Evolutionary conservation across 2,329 filamentous ascomycete genomes (phyloP).

Genomic region (Xylariaceae sp.): DNA sequence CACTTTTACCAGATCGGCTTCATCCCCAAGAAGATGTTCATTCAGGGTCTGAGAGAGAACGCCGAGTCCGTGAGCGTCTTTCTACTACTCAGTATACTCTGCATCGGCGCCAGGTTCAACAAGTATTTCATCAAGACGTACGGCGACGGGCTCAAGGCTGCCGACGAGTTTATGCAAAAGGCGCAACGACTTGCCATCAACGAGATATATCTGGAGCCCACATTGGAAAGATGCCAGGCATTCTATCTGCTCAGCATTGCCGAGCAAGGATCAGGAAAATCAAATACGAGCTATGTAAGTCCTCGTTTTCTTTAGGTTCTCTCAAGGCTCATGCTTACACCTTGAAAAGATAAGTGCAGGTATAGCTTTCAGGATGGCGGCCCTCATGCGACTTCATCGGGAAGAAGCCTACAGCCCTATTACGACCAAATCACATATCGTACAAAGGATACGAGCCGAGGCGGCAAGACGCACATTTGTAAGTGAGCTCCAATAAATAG

Average conservation of each 20-base stretch:
- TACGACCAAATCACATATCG: slow-evolving; percentile 49
- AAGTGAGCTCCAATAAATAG: slow-evolving; percentile 35
- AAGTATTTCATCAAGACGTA: slow-evolving; percentile 55
- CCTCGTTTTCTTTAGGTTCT: neutral
- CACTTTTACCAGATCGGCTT: slow-evolving; percentile 68
- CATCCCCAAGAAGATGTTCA: slow-evolving; percentile 60
- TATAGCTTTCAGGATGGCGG: slow-evolving; percentile 62
- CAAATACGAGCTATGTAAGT: slow-evolving; percentile 61
- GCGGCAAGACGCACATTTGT: slow-evolving; percentile 64
- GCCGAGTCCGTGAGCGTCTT: slow-evolving; percentile 60
- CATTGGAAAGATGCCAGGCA: slow-evolving; percentile 62
- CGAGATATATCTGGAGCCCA: slow-evolving; percentile 60
- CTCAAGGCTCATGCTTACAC: slow-evolving; percentile 29
- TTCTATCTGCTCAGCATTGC: slow-evolving; percentile 66
- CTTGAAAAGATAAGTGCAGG: slow-evolving; percentile 59
- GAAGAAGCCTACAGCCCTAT: slow-evolving; percentile 60
- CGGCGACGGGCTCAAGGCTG: slow-evolving; percentile 58
- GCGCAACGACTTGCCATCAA: slow-evolving; percentile 55
- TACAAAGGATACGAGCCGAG: slow-evolving; percentile 57
- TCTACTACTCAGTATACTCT: slow-evolving; percentile 61
- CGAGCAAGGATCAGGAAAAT: slow-evolving; percentile 62
- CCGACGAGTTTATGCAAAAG: slow-evolving; percentile 60
- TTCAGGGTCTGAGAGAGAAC: slow-evolving; percentile 54
- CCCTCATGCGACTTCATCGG: slow-evolving; percentile 60
- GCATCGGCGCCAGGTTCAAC: slow-evolving; percentile 63